Percentiles rank a stretch among this genome's conserved stretches.
These are phyloP conservation scores for Malus hybrid DNA, from an alignment of 331 rosid species.

Conservation along the genomic window DNA sequence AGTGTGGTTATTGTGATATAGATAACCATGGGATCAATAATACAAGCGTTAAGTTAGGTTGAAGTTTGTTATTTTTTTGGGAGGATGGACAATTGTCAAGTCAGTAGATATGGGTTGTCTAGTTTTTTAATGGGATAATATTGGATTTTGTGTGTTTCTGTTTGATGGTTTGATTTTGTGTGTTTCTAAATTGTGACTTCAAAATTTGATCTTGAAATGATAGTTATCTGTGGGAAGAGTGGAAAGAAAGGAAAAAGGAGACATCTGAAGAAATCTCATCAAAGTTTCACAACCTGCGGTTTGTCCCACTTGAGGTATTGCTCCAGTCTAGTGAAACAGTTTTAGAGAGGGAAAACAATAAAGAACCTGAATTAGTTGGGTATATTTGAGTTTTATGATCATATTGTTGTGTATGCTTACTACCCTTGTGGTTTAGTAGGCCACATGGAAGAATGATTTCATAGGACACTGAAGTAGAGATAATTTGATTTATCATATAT, in stretches of 20 bases:
- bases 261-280: slow-evolving; percentile 48
- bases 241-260: slow-evolving; percentile 83
- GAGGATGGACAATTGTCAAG: not conserved
- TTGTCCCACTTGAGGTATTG: slow-evolving; percentile 75
- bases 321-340: not conserved
- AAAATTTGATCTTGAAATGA: slow-evolving; percentile 17
- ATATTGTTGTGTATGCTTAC: not conserved
- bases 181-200: not conserved
- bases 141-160: not conserved
- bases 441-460: not conserved
- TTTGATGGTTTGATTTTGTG: not conserved
- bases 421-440: not conserved
- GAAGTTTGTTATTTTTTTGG: not conserved
- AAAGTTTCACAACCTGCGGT: slow-evolving; percentile 64
- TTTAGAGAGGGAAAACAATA: not conserved
- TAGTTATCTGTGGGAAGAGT: slow-evolving; percentile 92
- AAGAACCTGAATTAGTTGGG: not conserved
- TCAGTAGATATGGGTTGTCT: not conserved
- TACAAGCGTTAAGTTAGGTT: not conserved
- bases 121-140: not conserved
- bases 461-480: not conserved
- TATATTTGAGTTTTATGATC: not conserved
- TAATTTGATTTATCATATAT: not conserved
- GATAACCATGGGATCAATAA: not conserved
- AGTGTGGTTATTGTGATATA: not conserved